These are phyloP conservation scores for Cicer bijugum DNA, from an alignment of 306 rosid species.

Conservation along the genomic window DNA sequence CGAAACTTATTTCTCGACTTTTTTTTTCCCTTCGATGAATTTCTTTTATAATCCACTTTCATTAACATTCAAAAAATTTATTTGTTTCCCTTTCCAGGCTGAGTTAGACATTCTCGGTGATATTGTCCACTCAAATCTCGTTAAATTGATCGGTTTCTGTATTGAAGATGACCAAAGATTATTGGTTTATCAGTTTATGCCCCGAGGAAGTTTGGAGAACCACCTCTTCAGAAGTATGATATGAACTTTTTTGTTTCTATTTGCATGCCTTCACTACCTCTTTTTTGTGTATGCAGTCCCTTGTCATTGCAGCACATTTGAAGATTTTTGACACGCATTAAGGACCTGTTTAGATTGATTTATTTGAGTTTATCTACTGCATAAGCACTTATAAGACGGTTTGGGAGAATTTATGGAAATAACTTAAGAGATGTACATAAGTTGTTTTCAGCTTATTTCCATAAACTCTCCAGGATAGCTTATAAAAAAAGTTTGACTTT, in stretches of 20 bases:
- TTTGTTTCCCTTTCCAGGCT: slow-evolving; percentile 62
- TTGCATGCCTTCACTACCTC: slow-evolving; percentile 23
- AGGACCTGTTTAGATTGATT: no score
- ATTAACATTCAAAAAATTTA: slow-evolving; percentile 29
- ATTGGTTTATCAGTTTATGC: slow-evolving; percentile 90
- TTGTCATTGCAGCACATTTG: slow-evolving; percentile 20
- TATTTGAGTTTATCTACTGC: no score
- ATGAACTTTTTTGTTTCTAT: slow-evolving; percentile 44
- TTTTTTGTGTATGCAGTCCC: slow-evolving; percentile 32
- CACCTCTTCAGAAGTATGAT: slow-evolving; percentile 93
- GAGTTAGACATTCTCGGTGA: slow-evolving; percentile 92
- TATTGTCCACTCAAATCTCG: slow-evolving; percentile 81
- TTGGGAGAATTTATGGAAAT: no score
- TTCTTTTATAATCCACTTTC: slow-evolving; percentile 33
- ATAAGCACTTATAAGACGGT: no score
- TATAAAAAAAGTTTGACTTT: no score
- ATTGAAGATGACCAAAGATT: slow-evolving; percentile 94
- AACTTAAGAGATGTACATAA: no score
- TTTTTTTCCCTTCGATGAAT: slow-evolving; percentile 3
- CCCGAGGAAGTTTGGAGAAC: slow-evolving; percentile 97
- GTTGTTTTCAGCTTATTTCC: no score
- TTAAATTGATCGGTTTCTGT: slow-evolving; percentile 86
- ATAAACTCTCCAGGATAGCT: no score
- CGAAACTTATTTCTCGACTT: slow-evolving; percentile 38
- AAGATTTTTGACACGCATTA: slow-evolving; percentile 24